Evolutionary conservation across 306 rosid genomes (phyloP).

Genomic region (Fagus sylvatica): DNA sequence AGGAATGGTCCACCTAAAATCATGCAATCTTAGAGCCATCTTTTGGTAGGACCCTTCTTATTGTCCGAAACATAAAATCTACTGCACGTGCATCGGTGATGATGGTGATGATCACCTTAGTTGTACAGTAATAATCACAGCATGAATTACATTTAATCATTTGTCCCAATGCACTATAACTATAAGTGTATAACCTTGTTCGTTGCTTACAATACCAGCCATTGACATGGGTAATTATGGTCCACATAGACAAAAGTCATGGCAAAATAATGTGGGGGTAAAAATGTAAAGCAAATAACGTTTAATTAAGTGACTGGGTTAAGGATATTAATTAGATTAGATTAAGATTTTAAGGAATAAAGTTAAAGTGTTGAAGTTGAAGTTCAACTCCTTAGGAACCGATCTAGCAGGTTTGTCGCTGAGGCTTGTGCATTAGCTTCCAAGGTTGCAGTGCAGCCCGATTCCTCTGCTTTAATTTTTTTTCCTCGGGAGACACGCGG

Average conservation of each 20-base stretch:
- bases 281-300: not conserved
- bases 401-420: constrained; percentile 58
- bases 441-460: constrained; percentile 36
- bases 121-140: constrained; percentile 28
- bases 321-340: not conserved
- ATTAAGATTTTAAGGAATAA: not conserved
- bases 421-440: constrained; percentile 44
- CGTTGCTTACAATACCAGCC: constrained; percentile 19
- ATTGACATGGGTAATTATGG: constrained; percentile 9
- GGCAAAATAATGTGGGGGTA: not conserved
- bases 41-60: not conserved
- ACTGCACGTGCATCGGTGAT: constrained; percentile 27
- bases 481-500: constrained; percentile 28
- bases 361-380: constrained; percentile 10
- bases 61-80: not conserved
- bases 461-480: constrained; percentile 35
- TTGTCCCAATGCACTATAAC: not conserved
- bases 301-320: not conserved
- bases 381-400: constrained; percentile 42
- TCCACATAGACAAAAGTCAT: not conserved
- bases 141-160: constrained; percentile 28
- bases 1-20: not conserved
- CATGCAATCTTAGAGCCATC: not conserved
- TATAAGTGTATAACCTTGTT: not conserved
- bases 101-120: constrained; percentile 13